A percentile compares a stretch with the other conserved stretches of the same genome.
Conservation (phyloP, 768 basidiomycete species). For the Pholiota molesta region DNA sequence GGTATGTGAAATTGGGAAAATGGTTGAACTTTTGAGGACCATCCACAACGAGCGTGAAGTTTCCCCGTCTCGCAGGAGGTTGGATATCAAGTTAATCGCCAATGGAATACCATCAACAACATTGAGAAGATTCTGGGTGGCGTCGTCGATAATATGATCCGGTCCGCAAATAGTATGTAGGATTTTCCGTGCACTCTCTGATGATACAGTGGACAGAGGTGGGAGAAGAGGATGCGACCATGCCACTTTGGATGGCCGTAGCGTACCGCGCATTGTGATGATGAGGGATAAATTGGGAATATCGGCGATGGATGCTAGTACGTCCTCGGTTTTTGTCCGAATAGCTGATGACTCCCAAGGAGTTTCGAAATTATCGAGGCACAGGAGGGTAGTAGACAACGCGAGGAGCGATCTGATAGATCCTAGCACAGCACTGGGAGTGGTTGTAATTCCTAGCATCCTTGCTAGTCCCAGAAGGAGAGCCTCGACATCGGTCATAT, state of each 20-base stretch:
- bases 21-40: neutral
- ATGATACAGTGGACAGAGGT: conserved; percentile 29
- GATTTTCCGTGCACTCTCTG: conserved; percentile 25
- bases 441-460: no score
- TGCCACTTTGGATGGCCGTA: conserved; percentile 27
- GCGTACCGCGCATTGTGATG: conserved; percentile 34
- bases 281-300: conserved; percentile 25
- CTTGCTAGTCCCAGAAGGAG: no score
- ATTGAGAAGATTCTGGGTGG: conserved; percentile 26
- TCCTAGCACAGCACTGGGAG: no score
- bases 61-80: conserved; percentile 34
- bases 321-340: conserved; percentile 25
- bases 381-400: conserved; percentile 6
- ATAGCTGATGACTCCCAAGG: conserved; percentile 30
- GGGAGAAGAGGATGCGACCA: conserved; percentile 27
- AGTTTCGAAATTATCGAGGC: conserved; percentile 38
- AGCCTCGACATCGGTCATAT: neutral
- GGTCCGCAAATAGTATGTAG: conserved; percentile 26
- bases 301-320: conserved; percentile 26
- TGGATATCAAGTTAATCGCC: conserved; percentile 18
- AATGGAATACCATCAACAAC: conserved; percentile 34
- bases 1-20: neutral
- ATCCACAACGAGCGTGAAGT: conserved; percentile 30
- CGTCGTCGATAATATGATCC: conserved; percentile 21
- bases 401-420: no score